Conservation (phyloP, 306 rosid genomes). For the Rosa rugosa region DNA sequence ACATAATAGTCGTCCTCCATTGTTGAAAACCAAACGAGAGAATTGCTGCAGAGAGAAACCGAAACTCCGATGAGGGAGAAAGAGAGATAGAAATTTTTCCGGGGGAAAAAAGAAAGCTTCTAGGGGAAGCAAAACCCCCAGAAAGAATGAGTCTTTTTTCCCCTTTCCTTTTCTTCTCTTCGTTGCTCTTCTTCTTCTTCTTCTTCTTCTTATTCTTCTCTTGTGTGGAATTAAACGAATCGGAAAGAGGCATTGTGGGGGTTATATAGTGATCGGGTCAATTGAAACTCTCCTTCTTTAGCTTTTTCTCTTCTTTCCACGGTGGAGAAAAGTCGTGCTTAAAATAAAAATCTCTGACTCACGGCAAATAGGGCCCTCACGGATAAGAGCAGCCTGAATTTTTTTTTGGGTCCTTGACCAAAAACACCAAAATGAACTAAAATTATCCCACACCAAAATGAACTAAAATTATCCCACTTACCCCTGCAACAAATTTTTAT, state of each 20-base stretch:
- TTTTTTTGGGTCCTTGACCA: no score
- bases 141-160: neutral
- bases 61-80: neutral
- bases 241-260: neutral
- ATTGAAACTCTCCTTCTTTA: neutral
- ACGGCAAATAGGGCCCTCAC: neutral
- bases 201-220: no score
- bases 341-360: neutral
- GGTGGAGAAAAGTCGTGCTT: neutral
- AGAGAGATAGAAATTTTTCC: neutral
- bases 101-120: constrained; percentile 7
- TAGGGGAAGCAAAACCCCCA: constrained; percentile 15
- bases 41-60: neutral
- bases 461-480: no score
- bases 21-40: neutral
- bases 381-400: neutral
- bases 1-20: constrained; percentile 23
- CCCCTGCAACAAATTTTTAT: no score
- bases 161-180: neutral
- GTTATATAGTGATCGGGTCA: constrained; percentile 13
- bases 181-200: neutral
- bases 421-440: no score
- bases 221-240: neutral
- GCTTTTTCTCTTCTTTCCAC: neutral
- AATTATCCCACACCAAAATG: no score